A percentile compares a stretch with the other conserved stretches of the same genome.
phyloP scores from a whole-genome alignment of 352 stramenopile genomes.

The Pythium biforme region DNA sequence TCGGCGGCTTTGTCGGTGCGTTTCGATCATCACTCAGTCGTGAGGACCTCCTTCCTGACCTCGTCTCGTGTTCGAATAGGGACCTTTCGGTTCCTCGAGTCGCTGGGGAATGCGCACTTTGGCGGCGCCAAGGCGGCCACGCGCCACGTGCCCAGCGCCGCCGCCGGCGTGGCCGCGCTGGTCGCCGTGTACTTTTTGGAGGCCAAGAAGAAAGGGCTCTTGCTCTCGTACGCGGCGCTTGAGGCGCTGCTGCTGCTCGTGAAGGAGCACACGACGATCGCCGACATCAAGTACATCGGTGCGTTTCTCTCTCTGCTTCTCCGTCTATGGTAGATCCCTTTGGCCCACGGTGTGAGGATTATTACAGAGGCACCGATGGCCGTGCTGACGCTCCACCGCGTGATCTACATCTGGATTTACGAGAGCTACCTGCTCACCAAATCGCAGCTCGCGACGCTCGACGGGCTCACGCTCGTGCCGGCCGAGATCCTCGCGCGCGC shows the following conservation, averaged over 20 bases:
- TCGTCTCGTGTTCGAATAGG: slow-evolving; percentile 5
- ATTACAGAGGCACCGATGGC: slow-evolving; percentile 53
- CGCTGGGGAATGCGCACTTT: slow-evolving; percentile 7
- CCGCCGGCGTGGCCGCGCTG: slow-evolving; percentile 14
- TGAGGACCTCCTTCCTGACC: too few species aligned
- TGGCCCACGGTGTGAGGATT: not conserved
- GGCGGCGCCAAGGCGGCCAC: not conserved
- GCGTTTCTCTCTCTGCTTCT: slow-evolving; percentile 1
- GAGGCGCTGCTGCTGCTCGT: slow-evolving; percentile 46
- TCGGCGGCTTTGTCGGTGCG: slow-evolving; percentile 58
- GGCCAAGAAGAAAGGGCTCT: slow-evolving; percentile 44
- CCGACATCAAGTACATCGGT: slow-evolving; percentile 55
- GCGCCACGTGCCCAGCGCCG: slow-evolving; percentile 15
- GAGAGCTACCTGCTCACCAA: slow-evolving; percentile 42
- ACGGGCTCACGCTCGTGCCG: slow-evolving; percentile 47
- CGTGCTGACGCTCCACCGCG: slow-evolving; percentile 34
- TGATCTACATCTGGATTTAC: slow-evolving; percentile 74
- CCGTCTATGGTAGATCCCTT: not conserved
- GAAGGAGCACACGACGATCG: slow-evolving; percentile 39
- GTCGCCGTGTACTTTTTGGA: slow-evolving; percentile 52
- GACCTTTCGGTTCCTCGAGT: slow-evolving; percentile 25
- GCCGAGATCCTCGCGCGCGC: slow-evolving; percentile 41
- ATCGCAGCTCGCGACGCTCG: slow-evolving; percentile 51
- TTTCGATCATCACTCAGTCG: too few species aligned
- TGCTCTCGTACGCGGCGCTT: slow-evolving; percentile 58